Evolutionary conservation across 176 grass and related monocot species (phyloP).

Genomic region (Ensete glaucum): DNA sequence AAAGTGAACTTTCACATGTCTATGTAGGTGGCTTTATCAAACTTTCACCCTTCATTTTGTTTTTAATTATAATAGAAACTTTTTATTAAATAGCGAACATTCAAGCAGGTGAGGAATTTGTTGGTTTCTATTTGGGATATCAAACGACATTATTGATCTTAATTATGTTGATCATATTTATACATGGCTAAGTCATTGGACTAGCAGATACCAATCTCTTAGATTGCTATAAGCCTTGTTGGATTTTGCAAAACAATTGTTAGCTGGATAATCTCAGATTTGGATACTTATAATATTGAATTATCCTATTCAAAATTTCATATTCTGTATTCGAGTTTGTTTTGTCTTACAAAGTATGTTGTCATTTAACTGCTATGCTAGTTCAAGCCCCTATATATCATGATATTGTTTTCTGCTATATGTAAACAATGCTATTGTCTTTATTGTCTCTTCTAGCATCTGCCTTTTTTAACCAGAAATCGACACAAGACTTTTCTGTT

Average conservation of each 20-base stretch:
- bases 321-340: too few relatives aligned
- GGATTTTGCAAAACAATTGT: not conserved
- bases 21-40: not conserved
- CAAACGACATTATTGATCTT: too few relatives aligned
- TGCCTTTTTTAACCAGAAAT: too few relatives aligned
- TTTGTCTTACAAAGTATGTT: not conserved
- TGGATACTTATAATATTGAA: not conserved
- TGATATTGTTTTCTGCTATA: too few relatives aligned
- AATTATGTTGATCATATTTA: too few relatives aligned
- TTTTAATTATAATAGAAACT: not conserved
- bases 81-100: not conserved
- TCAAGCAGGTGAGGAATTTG: not conserved
- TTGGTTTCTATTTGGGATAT: not conserved
- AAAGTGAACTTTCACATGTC: not conserved
- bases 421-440: too few relatives aligned
- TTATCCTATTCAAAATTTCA: not conserved
- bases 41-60: not conserved
- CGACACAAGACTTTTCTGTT: not conserved
- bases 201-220: too few relatives aligned
- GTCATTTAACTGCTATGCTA: not conserved
- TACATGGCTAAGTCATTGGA: too few relatives aligned
- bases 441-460: too few relatives aligned
- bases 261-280: not conserved
- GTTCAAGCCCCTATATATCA: too few relatives aligned
- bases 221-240: not conserved